Evolutionary conservation across 495 filamentous ascomycete genomes (phyloP).

Genomic region (Tuber brumale): DNA sequence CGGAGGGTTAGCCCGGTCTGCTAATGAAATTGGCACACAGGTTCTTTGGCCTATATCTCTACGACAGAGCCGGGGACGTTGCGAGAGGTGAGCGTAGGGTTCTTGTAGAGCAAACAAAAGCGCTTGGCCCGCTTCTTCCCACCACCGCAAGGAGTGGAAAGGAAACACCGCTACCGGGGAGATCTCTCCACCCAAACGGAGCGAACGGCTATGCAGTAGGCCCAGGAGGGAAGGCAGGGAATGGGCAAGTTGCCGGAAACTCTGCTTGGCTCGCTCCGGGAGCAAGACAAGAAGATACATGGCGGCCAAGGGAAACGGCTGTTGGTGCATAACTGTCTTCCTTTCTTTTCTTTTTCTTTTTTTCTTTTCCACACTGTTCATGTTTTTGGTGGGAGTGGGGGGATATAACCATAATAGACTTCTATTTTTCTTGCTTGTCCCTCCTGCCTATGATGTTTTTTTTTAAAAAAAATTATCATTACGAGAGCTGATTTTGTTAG

Average conservation of each 20-base stretch:
- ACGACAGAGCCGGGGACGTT: conserved; percentile 83
- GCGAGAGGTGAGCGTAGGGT: conserved; percentile 70
- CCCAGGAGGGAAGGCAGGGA: conserved; percentile 50
- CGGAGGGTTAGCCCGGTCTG: background rate
- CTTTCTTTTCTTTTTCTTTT: background rate
- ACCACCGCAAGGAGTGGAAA: conserved; percentile 46
- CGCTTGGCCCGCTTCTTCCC: conserved; percentile 63
- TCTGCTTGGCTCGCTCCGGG: conserved; percentile 61
- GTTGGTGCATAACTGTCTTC: conserved; percentile 14
- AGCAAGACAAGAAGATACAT: conserved; percentile 74
- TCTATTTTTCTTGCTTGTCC: background rate
- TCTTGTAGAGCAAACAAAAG: conserved; percentile 53
- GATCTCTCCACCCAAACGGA: conserved; percentile 48
- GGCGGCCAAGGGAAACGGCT: conserved; percentile 54
- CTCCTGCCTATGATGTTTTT: background rate
- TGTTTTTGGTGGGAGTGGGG: background rate
- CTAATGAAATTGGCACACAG: conserved; percentile 17
- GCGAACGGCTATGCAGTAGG: conserved; percentile 56
- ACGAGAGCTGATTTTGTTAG: conserved; percentile 1
- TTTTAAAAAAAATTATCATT: background rate
- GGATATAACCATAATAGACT: background rate
- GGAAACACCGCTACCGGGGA: conserved; percentile 16
- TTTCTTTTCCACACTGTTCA: background rate
- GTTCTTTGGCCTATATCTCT: conserved; percentile 88
- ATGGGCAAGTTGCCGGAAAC: conserved; percentile 47